Conservation (phyloP, 768 basidiomycete species). For the Serpula lacrymans region DNA sequence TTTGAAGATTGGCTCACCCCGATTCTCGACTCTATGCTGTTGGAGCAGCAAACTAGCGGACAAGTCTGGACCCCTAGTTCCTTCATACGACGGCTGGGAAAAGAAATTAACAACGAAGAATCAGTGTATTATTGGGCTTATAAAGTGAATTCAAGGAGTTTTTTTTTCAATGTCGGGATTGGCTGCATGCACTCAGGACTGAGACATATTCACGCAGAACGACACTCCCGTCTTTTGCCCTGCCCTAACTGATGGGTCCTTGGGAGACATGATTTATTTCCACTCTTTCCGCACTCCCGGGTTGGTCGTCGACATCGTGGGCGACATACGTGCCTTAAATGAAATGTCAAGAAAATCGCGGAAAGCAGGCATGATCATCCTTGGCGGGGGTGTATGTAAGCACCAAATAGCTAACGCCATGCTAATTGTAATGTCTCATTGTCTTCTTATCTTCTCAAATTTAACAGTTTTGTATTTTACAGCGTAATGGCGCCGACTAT, state of each 20-base stretch:
- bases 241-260: slow-evolving; percentile 94
- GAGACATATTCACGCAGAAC: slow-evolving; percentile 57
- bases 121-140: slow-evolving; percentile 99
- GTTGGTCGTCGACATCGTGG: slow-evolving; percentile 88
- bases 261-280: slow-evolving; percentile 99
- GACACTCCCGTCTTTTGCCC: slow-evolving; percentile 99
- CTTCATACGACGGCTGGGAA: slow-evolving; percentile 90
- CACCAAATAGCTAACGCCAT: slow-evolving; percentile 99
- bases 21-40: slow-evolving; percentile 85
- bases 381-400: slow-evolving; percentile 98
- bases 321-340: slow-evolving; percentile 89
- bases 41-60: slow-evolving; percentile 73
- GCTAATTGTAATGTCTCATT: slow-evolving; percentile 71
- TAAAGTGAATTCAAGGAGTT: slow-evolving; percentile 67
- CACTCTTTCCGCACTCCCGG: slow-evolving; percentile 90
- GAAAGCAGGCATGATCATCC: slow-evolving; percentile 97
- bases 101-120: slow-evolving; percentile 95
- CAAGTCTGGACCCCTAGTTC: slow-evolving; percentile 89
- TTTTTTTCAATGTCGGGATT: slow-evolving; percentile 9
- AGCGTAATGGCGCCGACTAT: slow-evolving; percentile 98
- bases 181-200: slow-evolving; percentile 18
- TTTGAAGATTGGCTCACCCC: slow-evolving; percentile 99
- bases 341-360: slow-evolving; percentile 82
- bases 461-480: slow-evolving; percentile 5
- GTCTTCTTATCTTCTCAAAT: slow-evolving; percentile 5